Percentiles rank a stretch among this genome's conserved stretches.
Conservation (phyloP, 1,284 basidiomycete genomes). For the Marasmius tenuissimus region DNA sequence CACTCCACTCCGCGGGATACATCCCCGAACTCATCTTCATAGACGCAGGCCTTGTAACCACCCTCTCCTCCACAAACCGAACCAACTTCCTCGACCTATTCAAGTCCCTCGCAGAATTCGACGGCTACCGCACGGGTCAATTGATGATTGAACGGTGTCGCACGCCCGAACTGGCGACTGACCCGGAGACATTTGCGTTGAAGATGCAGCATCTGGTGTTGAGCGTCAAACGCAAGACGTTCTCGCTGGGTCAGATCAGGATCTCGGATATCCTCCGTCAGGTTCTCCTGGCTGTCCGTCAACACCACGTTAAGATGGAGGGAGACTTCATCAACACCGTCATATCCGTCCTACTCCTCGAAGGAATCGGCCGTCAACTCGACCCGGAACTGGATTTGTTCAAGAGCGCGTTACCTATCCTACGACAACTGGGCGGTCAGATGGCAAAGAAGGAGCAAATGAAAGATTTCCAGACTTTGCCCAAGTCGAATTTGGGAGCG, state of each 20-base stretch:
- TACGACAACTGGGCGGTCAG: slow-evolving; percentile 85
- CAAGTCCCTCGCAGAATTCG: slow-evolving; percentile 92
- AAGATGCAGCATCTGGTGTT: slow-evolving; percentile 97
- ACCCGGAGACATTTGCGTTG: slow-evolving; percentile 93
- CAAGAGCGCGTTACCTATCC: slow-evolving; percentile 88
- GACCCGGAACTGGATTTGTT: slow-evolving; percentile 94
- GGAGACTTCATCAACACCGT: slow-evolving; percentile 99
- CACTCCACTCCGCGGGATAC: slow-evolving; percentile 74
- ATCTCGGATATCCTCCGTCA: slow-evolving; percentile 92
- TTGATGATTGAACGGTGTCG: slow-evolving; percentile 97
- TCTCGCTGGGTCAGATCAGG: slow-evolving; percentile 93
- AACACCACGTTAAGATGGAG: slow-evolving; percentile 98
- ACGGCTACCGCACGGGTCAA: slow-evolving; percentile 92
- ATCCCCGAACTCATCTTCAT: slow-evolving; percentile 95
- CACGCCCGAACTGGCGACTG: slow-evolving; percentile 88
- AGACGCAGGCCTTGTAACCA: slow-evolving; percentile 93
- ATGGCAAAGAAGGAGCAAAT: slow-evolving; percentile 81
- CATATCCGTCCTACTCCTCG: slow-evolving; percentile 89
- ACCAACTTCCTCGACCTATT: slow-evolving; percentile 97
- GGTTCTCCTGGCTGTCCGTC: slow-evolving; percentile 84
- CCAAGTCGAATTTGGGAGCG: slow-evolving; percentile 72
- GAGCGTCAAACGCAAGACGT: slow-evolving; percentile 94
- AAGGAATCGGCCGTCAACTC: slow-evolving; percentile 94
- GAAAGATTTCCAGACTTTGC: slow-evolving; percentile 54
- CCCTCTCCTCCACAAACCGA: slow-evolving; percentile 79